Evolutionary conservation across 345 rosid species (phyloP).

Genomic region (Hibiscus mutabilis): DNA sequence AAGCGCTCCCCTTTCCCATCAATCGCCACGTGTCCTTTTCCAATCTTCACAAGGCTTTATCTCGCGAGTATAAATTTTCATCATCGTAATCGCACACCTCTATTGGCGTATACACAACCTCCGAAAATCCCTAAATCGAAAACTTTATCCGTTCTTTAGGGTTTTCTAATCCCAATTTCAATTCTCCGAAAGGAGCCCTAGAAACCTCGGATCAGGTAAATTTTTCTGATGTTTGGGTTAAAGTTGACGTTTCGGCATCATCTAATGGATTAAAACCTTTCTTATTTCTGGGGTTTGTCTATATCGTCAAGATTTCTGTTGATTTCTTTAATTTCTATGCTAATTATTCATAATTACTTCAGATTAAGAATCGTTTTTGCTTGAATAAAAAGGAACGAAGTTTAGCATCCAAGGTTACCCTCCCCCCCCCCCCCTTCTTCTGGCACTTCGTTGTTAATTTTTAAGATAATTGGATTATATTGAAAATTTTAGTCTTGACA

Average conservation of each 20-base stretch:
- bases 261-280: background rate
- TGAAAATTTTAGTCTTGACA: background rate
- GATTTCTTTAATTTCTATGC: background rate
- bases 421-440: background rate
- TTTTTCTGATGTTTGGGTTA: background rate
- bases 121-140: too few species aligned
- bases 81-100: too few species aligned
- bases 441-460: background rate
- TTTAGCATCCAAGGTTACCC: background rate
- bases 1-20: too few species aligned
- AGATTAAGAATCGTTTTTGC: background rate
- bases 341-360: background rate
- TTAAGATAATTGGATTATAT: background rate
- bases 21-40: too few species aligned
- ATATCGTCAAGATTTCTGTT: background rate
- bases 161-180: background rate
- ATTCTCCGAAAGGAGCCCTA: background rate
- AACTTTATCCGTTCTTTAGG: constrained; percentile 2
- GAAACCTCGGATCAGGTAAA: background rate
- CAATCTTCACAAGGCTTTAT: too few species aligned
- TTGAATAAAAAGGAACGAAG: background rate
- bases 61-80: too few species aligned
- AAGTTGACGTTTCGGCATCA: background rate
- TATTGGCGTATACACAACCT: too few species aligned
- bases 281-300: background rate